Evolutionary conservation across 2,329 filamentous ascomycete genomes (phyloP).

Genomic region (Ascochyta clinopodiicola): DNA sequence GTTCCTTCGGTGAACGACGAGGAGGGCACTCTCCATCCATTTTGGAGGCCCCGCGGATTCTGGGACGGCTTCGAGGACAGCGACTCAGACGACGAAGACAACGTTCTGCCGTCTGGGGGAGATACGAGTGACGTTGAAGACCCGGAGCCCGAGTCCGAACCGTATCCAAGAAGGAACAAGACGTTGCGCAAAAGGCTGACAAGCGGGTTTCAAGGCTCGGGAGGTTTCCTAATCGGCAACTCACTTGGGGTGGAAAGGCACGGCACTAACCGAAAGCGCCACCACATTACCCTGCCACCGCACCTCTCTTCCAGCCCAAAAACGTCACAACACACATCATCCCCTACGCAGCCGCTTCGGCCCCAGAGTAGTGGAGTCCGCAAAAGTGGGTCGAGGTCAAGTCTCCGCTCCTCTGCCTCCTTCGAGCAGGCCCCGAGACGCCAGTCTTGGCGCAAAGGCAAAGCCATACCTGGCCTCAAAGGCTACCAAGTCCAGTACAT

Average conservation of each 20-base stretch:
- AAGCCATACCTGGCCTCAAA: constrained; percentile 50
- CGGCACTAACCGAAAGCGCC: constrained; percentile 41
- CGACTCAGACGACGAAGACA: constrained; percentile 45
- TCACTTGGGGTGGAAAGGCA: constrained; percentile 61
- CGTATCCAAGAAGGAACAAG: constrained; percentile 25
- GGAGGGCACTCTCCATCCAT: constrained; percentile 62
- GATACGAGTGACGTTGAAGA: constrained; percentile 53
- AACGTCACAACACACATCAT: constrained; percentile 18
- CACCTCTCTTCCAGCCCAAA: constrained; percentile 22
- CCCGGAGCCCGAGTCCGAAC: constrained; percentile 23
- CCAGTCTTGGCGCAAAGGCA: constrained; percentile 40
- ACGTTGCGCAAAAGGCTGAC: constrained; percentile 40
- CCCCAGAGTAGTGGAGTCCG: constrained; percentile 27
- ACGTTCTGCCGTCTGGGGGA: constrained; percentile 52
- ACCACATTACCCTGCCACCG: constrained; percentile 35
- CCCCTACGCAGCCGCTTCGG: constrained; percentile 30
- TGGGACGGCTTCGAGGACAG: constrained; percentile 63
- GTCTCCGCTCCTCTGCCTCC: constrained; percentile 26
- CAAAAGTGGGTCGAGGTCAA: constrained; percentile 31
- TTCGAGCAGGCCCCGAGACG: constrained; percentile 20
- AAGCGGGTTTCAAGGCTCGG: constrained; percentile 49
- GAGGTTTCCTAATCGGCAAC: constrained; percentile 61
- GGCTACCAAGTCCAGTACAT: constrained; percentile 59
- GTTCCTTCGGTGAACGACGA: constrained; percentile 42
- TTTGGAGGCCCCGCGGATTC: constrained; percentile 69